Conservation (phyloP, 2,329 filamentous ascomycete genomes). For the Diaporthe amygdali region DNA sequence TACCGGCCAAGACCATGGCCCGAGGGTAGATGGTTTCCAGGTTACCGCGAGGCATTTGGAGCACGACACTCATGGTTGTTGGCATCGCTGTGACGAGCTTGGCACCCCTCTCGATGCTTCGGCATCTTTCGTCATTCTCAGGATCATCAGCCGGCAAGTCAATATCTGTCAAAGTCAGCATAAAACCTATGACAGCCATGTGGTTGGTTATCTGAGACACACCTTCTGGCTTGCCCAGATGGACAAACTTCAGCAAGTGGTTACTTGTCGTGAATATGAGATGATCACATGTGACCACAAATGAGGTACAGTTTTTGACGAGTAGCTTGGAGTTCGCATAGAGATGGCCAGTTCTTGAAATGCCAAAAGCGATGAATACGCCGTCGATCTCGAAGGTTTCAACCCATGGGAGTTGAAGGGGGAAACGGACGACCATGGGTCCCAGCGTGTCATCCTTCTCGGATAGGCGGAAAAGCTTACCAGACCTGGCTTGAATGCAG, state of each 20-base stretch:
- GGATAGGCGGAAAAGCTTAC: slow-evolving; percentile 48
- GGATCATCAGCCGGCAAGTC: slow-evolving; percentile 87
- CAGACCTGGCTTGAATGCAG: slow-evolving; percentile 52
- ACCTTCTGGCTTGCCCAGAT: slow-evolving; percentile 73
- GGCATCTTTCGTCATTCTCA: slow-evolving; percentile 88
- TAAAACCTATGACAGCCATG: neutral
- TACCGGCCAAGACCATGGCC: slow-evolving; percentile 89
- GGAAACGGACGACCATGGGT: slow-evolving; percentile 45
- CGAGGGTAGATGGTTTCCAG: slow-evolving; percentile 93
- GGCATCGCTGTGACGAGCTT: slow-evolving; percentile 89
- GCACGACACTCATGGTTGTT: slow-evolving; percentile 80
- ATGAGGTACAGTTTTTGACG: slow-evolving; percentile 90
- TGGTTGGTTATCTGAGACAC: slow-evolving; percentile 31
- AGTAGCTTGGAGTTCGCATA: slow-evolving; percentile 78
- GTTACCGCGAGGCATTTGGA: slow-evolving; percentile 97
- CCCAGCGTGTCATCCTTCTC: slow-evolving; percentile 34
- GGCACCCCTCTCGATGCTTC: slow-evolving; percentile 89
- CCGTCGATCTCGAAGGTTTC: slow-evolving; percentile 50
- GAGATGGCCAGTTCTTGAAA: slow-evolving; percentile 78
- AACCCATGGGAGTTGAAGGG: slow-evolving; percentile 57
- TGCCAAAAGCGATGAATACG: slow-evolving; percentile 58
- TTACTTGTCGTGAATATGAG: slow-evolving; percentile 92
- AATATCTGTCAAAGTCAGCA: slow-evolving; percentile 62
- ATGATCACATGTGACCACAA: slow-evolving; percentile 79
- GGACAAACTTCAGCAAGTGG: slow-evolving; percentile 92